Conservation (phyloP, 257 asterid genomes). For the Galeopsis tetrahit region DNA sequence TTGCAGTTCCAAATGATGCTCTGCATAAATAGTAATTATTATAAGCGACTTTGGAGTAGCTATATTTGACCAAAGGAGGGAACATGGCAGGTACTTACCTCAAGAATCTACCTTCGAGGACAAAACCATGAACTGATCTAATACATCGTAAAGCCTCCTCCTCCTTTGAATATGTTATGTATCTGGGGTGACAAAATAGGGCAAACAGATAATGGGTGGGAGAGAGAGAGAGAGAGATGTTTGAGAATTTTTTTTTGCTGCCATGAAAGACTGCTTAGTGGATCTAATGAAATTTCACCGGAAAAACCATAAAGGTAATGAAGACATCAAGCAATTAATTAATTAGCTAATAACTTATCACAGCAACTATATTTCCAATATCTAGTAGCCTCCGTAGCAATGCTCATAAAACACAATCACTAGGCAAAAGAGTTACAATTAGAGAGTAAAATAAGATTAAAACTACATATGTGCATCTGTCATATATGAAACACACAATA, state of each 20-base stretch:
- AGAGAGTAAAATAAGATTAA: neutral
- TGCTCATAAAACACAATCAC: conserved; percentile 7
- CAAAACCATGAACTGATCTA: conserved; percentile 90
- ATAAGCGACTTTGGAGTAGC: neutral
- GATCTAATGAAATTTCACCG: neutral
- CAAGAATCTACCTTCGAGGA: conserved; percentile 78
- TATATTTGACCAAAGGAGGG: conserved; percentile 11
- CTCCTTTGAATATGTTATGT: conserved; percentile 85
- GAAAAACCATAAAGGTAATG: conserved; percentile 6
- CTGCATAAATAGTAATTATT: conserved; percentile 53
- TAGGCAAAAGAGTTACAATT: neutral
- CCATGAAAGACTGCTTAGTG: conserved; percentile 20
- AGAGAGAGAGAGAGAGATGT: conserved; percentile 2
- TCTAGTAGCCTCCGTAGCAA: neutral
- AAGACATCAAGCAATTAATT: conserved; percentile 17
- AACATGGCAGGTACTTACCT: conserved; percentile 59
- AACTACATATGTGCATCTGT: conserved; percentile 1
- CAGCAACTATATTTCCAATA: neutral
- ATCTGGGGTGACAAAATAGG: conserved; percentile 51
- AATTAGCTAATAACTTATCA: neutral
- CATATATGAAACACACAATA: neutral
- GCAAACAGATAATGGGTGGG: conserved; percentile 10
- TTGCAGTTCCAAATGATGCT: conserved; percentile 99
- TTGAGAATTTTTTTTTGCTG: neutral
- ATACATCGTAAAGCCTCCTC: conserved; percentile 95